These are phyloP conservation scores for Raphanus raphanistrum DNA, from an alignment of 345 rosid genomes.

Conservation along the genomic window DNA sequence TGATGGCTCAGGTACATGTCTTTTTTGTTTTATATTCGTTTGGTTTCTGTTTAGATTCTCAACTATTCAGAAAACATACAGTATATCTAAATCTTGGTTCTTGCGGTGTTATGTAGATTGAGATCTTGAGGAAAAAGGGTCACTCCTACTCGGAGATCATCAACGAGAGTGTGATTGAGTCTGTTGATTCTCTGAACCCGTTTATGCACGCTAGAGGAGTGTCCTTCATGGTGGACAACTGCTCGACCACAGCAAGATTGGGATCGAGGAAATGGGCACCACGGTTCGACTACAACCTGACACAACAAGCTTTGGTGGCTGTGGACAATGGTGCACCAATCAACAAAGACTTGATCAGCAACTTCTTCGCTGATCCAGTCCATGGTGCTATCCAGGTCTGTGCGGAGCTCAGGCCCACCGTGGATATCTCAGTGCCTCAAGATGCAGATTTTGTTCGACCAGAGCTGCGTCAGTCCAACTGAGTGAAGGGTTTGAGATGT, in stretches of 20 bases:
- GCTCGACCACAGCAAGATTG: slow-evolving; percentile 89
- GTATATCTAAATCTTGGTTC: not conserved
- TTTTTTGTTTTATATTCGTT: not conserved
- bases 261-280: slow-evolving; percentile 99
- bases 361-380: slow-evolving; percentile 81
- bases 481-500: slow-evolving; percentile 16
- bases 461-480: slow-evolving; percentile 73
- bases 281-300: slow-evolving; percentile 73
- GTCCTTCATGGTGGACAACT: slow-evolving; percentile 94
- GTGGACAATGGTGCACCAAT: slow-evolving; percentile 58
- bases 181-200: slow-evolving; percentile 91
- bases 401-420: slow-evolving; percentile 80
- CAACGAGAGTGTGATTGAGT: slow-evolving; percentile 86
- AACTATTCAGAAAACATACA: too few relatives aligned
- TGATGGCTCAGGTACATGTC: slow-evolving; percentile 83
- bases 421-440: slow-evolving; percentile 79
- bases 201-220: slow-evolving; percentile 98
- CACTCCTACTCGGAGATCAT: slow-evolving; percentile 94
- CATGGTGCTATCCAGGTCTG: slow-evolving; percentile 86
- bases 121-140: slow-evolving; percentile 88
- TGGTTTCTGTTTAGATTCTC: too few relatives aligned
- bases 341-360: slow-evolving; percentile 79
- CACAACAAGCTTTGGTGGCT: slow-evolving; percentile 80
- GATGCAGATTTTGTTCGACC: slow-evolving; percentile 96
- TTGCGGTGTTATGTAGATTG: slow-evolving; percentile 52